These are phyloP conservation scores for Panus rudis DNA, from an alignment of 768 basidiomycete species.

Conservation along the genomic window DNA sequence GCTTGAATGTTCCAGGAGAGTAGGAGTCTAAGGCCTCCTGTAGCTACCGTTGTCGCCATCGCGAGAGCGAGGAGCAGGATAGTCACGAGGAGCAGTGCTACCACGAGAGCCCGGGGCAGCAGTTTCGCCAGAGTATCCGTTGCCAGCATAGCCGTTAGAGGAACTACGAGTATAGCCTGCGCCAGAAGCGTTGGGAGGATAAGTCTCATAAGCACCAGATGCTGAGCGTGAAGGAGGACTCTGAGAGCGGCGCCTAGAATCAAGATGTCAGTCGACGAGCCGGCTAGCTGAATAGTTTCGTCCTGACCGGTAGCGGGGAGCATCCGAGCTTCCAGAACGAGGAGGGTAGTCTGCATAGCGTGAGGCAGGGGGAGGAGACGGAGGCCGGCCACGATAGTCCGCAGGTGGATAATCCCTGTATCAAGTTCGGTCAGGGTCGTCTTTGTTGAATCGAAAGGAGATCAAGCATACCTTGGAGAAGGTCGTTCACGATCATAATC, in stretches of 20 bases:
- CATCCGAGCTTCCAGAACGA: constrained; percentile 33
- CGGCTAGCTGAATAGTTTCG: not conserved
- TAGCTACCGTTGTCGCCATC: constrained; percentile 26
- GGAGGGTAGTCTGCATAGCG: constrained; percentile 35
- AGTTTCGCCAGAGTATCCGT: constrained; percentile 43
- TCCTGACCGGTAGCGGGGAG: constrained; percentile 30
- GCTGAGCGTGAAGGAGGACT: constrained; percentile 54
- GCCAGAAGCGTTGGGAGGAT: constrained; percentile 27
- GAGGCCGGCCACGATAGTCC: constrained; percentile 43
- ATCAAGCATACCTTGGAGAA: constrained; percentile 41
- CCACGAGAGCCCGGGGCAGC: constrained; percentile 19
- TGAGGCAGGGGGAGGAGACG: constrained; percentile 36
- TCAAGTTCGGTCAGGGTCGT: constrained; percentile 2
- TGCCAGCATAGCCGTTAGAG: constrained; percentile 33
- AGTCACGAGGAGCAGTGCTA: constrained; percentile 32
- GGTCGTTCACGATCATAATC: constrained; percentile 64
- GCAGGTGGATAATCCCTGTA: constrained; percentile 50
- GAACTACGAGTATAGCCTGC: constrained; percentile 19
- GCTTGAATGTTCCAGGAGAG: no score
- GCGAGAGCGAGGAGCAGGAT: constrained; percentile 28
- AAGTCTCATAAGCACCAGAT: constrained; percentile 42
- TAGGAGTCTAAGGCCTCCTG: constrained; percentile 20
- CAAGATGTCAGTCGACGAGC: not conserved
- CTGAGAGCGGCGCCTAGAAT: constrained; percentile 59
- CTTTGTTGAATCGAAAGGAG: constrained; percentile 1